Percentiles rank a stretch among this genome's conserved stretches.
These are phyloP conservation scores for Sclerotinia sclerotiorum DNA, from an alignment of 2,329 filamentous ascomycete genomes.

Conservation along the genomic window DNA sequence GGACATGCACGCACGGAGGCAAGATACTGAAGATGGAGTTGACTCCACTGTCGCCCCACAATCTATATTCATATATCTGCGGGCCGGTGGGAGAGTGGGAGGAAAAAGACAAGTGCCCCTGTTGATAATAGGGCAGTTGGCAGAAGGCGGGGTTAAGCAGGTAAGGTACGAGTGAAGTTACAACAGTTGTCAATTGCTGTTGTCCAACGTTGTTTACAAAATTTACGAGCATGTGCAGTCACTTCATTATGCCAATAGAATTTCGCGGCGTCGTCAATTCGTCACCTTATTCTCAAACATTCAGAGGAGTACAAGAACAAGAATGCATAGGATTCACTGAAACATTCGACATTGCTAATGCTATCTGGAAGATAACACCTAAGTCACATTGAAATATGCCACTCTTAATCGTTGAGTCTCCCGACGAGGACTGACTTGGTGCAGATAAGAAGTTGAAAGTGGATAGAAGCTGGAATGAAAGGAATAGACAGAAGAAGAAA, in stretches of 20 bases:
- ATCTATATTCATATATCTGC: not conserved
- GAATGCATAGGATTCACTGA: not conserved
- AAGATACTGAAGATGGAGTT: not conserved
- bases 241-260: not conserved
- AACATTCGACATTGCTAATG: not conserved
- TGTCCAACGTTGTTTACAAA: not conserved
- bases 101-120: not conserved
- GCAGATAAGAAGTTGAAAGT: not conserved
- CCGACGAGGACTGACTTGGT: not conserved
- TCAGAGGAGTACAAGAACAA: not conserved
- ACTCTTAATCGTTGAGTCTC: not conserved
- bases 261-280: not conserved
- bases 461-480: not conserved
- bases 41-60: not conserved
- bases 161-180: not conserved
- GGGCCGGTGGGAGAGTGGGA: not conserved
- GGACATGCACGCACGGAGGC: not conserved
- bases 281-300: not conserved
- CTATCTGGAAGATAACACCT: not conserved
- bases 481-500: not conserved
- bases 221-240: not conserved
- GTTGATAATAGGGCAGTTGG: not conserved
- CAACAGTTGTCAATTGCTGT: not conserved
- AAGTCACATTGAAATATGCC: not conserved
- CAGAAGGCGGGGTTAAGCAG: not conserved